These are phyloP conservation scores for Fusarium verticillioides DNA, from an alignment of 2,329 filamentous ascomycete genomes.

Conservation along the genomic window DNA sequence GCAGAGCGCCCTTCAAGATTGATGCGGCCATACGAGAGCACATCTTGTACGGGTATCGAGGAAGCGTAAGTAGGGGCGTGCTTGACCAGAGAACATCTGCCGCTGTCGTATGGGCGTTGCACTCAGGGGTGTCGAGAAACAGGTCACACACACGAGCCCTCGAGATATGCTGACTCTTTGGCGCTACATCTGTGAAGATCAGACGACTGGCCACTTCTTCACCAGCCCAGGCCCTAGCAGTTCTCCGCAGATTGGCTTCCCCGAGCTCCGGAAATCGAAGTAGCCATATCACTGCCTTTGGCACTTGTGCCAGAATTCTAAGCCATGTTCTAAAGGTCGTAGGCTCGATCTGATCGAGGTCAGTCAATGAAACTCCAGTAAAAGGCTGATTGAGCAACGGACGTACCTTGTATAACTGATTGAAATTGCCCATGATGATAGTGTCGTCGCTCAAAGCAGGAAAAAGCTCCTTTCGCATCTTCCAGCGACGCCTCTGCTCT, in stretches of 20 bases:
- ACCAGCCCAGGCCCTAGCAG: slow-evolving; percentile 85
- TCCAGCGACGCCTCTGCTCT: slow-evolving; percentile 85
- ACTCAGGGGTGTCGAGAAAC: slow-evolving; percentile 97
- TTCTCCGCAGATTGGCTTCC: slow-evolving; percentile 84
- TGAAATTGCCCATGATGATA: slow-evolving; percentile 97
- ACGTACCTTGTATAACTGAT: slow-evolving; percentile 95
- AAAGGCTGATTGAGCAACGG: not conserved
- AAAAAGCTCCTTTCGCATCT: slow-evolving; percentile 93
- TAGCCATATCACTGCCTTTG: slow-evolving; percentile 92
- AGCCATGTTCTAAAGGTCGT: slow-evolving; percentile 97
- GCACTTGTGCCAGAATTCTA: slow-evolving; percentile 84
- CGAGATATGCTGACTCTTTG: slow-evolving; percentile 93
- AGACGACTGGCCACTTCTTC: slow-evolving; percentile 86
- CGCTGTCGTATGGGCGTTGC: slow-evolving; percentile 97
- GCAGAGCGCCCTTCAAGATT: slow-evolving; percentile 89
- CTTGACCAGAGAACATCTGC: slow-evolving; percentile 97
- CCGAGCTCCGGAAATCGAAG: slow-evolving; percentile 96
- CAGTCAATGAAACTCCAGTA: not conserved
- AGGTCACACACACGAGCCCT: slow-evolving; percentile 92
- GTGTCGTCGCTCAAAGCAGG: slow-evolving; percentile 82
- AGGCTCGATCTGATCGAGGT: slow-evolving; percentile 80
- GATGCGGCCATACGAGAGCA: slow-evolving; percentile 98
- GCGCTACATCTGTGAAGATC: slow-evolving; percentile 95
- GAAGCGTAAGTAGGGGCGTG: slow-evolving; percentile 89
- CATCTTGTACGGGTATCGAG: slow-evolving; percentile 97